Evolutionary conservation across 495 filamentous ascomycete species (phyloP), one percentile per base, ranked within the genome.

Genomic region (Tuber aestivum): DNA sequence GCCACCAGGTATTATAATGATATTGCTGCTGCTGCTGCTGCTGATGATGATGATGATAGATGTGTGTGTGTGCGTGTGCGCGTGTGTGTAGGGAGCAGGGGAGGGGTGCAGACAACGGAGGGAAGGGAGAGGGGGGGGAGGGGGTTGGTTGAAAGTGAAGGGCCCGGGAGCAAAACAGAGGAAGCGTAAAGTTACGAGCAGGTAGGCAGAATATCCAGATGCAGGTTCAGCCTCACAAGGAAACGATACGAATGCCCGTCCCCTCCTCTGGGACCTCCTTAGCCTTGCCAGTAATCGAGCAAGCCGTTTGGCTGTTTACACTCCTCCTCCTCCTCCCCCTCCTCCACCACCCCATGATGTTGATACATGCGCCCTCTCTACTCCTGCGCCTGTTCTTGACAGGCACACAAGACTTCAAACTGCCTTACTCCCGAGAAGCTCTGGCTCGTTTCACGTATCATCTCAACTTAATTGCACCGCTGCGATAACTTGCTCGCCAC

Each of bases 221-320:
- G 78, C 78, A 79, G 78, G 70, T 79, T 79, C 78, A 79, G 78
- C 78, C 77, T 79, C 78, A 75, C 78, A 79, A 71, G 78, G 76
- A 79, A 79, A 79, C 78, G 72, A 75, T 79, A 41, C 72, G 76
- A 75, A 75, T 65, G 72, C 70, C 72, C 77, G 70, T 73, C 75
- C 77, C 74, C 69, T 79, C 18, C 72, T 70, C 78, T 75, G 77
- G 77, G 70, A 56, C 78, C 45, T n/a, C 74, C 70, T 70, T 79
- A 79, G 78, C 78, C 78, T 75, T 75, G 78, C 78, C 78, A 79
- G n/a, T 32, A 65, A 65, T 65, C n/a, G n/a, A 65, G 56, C 10
- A 32, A 65, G 56, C 56, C 56, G 56, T 65, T 65, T 65, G 56
- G 56, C 32, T 27, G 56, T 65, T 65, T 32, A 3, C 56, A n/a